Evolutionary conservation across 2,329 filamentous ascomycete genomes (phyloP), one percentile per base, ranked within the genome.

Genomic region (Botryotinia calthae): DNA sequence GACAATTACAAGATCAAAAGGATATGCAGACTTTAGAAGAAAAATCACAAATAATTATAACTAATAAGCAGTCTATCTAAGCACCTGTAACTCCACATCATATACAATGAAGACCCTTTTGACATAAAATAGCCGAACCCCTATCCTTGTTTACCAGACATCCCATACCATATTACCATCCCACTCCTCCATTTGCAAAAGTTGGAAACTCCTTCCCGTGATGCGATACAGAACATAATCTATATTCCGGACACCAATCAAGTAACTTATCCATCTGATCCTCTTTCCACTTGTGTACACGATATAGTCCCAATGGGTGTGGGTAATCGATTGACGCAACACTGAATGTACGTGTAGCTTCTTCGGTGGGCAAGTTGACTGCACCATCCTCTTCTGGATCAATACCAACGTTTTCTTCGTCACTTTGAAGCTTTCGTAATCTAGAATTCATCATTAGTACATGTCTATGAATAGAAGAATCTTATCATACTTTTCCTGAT

Each of bases 241-340:
- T 77, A 42, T 76, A 76, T 59, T 79, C 77, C 2, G 77, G 77
- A 73, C 77, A 79, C 77, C 77, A 79, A 31, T 78, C 76, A 70
- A 76, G 72, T 61, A 79, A 67, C 28, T 59, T 74, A 4, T 64
- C 51, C 71, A 76, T 72, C 73, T 77, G 72, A 31, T 75, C 70
- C 46, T 77, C 73, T 61, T 74, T 46, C 78, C 78, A 81, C 40
- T 75, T 70, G 40, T 79, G 77, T 4, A 79, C 79, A 40, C 79
- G 79, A 72, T 80, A 78, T 22, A 80, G 72, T n/a, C 79, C 79
- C 28, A 81, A 54, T 8, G 79, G 79, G 68, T 79, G 76, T 14
- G 79, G 78, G 66, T 79, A 79, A 54, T 79, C 79, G 22, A 81
- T 79, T 12, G 76, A 77, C 65, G 79, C 78, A 20, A 80, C 79